Base-by-base conservation (phyloP, 371 early-diverging fungal species). In the Actinomortierella wolfii region DNA sequence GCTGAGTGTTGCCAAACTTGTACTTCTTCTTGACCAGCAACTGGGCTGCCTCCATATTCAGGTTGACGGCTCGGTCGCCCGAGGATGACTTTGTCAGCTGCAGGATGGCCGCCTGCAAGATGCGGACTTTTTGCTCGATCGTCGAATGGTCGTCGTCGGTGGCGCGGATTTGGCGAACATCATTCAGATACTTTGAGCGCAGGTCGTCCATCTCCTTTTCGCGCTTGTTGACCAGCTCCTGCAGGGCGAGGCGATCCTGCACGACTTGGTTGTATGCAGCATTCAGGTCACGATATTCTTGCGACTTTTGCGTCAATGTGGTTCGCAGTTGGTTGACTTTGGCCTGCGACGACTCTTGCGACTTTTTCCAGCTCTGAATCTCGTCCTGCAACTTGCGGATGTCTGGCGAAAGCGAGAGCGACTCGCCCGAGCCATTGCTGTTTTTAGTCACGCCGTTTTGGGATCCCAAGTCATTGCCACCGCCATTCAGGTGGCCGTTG, bases 131-230 rank as follows among this genome's bases (percentile, higher is more conserved):
- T 43, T 71, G 65, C 29, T 71, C 71, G 49, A 71, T 71, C 23
- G 71, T 71, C 44, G 66, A 61, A 42, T 71, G 71, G 40, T 71
- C 71, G 51, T 71, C 71, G 42, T 71, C 71, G 1, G 71, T 71
- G 48, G 71, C 71, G 9, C 71, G 71, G 45, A 71, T 65, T 42
- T 71, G 71, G 47, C 71, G 66, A 18, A 71, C 71, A 41, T 71
- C 71, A 20, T 71, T 71, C 56, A 71, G 50, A 54, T 71, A 71
- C 41, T 65, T 71, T 17, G 71, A 71, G 4, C 71, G 58, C 48
- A 71, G 26, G 39, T 65, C 71, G 24, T 71, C 66, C 62, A 71
- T 71, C 50, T 71, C 71, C 66, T 71, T 71, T 2, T 71, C 71
- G 18, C 71, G 71, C 59, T 71, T 71, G 51, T 65, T 57, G 9